Percentiles rank a stretch among this genome's conserved stretches.
phyloP scores from a whole-genome alignment of 2,329 filamentous ascomycete species.

The Penicillium sp. region DNA sequence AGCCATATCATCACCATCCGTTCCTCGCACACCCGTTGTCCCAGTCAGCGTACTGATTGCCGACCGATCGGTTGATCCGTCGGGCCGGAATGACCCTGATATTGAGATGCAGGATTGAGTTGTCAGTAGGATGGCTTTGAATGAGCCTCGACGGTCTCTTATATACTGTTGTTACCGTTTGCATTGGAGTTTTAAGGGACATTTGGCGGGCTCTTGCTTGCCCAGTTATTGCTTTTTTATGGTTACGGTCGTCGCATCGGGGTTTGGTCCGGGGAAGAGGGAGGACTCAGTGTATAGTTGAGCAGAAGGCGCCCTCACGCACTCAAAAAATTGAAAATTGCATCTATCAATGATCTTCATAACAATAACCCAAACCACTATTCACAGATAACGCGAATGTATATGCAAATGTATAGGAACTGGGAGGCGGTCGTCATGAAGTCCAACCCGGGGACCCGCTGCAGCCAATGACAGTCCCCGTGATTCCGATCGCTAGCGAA shows the following conservation, averaged over 20 bases:
- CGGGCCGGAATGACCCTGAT: constrained; percentile 50
- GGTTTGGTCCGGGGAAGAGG: constrained; percentile 14
- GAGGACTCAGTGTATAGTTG: constrained; percentile 8
- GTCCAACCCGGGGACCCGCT: constrained; percentile 19
- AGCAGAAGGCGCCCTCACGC: constrained; percentile 1
- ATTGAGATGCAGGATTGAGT: constrained; percentile 56
- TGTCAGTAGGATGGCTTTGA: neutral
- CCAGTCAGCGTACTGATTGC: constrained; percentile 58
- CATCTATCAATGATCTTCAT: neutral
- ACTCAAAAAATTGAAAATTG: neutral
- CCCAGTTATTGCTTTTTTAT: constrained; percentile 5
- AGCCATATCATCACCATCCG: constrained; percentile 27
- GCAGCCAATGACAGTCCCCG: constrained; percentile 43
- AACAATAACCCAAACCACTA: neutral
- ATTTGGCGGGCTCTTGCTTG: constrained; percentile 8
- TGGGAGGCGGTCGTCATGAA: constrained; percentile 3
- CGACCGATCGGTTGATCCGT: constrained; percentile 55
- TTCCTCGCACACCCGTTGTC: constrained; percentile 38
- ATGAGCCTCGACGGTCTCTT: constrained; percentile 6
- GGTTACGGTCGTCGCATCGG: constrained; percentile 20
- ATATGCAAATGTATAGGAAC: neutral
- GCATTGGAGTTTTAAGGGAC: constrained; percentile 26
- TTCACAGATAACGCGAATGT: neutral
- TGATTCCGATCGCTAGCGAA: constrained; percentile 47
- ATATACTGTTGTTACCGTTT: constrained; percentile 15